Evolutionary conservation across 1,139 yeast species (phyloP).

Genomic region (Martiniozyma asiatica): DNA sequence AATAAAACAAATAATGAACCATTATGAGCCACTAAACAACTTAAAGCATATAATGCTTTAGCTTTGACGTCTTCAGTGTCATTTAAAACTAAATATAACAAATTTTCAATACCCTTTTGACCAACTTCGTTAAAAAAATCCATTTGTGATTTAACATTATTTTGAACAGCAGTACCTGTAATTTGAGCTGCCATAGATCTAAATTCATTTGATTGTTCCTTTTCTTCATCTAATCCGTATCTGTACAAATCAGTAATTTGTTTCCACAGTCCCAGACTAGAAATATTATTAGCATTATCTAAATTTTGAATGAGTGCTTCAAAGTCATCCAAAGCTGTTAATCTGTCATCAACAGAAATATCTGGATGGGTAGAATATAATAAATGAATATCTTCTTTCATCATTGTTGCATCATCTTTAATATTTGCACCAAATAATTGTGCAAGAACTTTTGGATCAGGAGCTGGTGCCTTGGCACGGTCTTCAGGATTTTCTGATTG

Average conservation of each 20-base stretch:
- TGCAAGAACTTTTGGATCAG: constrained; percentile 67
- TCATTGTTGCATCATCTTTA: constrained; percentile 73
- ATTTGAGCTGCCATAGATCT: constrained; percentile 57
- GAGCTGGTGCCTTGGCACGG: constrained; percentile 45
- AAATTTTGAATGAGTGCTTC: constrained; percentile 90
- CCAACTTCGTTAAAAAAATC: constrained; percentile 41
- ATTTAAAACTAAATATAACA: constrained; percentile 9
- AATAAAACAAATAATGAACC: constrained; percentile 44
- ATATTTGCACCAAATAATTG: constrained; percentile 57
- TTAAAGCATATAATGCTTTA: constrained; percentile 69
- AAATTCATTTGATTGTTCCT: constrained; percentile 31
- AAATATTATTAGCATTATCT: constrained; percentile 91
- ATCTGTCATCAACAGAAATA: constrained; percentile 39
- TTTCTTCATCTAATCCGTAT: constrained; percentile 36
- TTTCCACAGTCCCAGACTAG: constrained; percentile 73
- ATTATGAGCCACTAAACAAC: constrained; percentile 67
- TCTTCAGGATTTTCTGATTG: constrained; percentile 60
- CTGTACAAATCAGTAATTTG: constrained; percentile 26
- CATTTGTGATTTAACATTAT: constrained; percentile 64
- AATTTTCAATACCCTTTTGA: constrained; percentile 5
- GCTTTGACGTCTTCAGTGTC: constrained; percentile 25
- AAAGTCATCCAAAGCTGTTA: constrained; percentile 74
- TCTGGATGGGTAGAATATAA: constrained; percentile 42
- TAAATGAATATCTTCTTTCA: constrained; percentile 63
- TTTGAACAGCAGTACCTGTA: constrained; percentile 87